Percentiles rank a stretch among this genome's conserved stretches.
Evolutionary conservation across 106 monocot genomes (phyloP).

Genomic region (Vanilla planifolia): DNA sequence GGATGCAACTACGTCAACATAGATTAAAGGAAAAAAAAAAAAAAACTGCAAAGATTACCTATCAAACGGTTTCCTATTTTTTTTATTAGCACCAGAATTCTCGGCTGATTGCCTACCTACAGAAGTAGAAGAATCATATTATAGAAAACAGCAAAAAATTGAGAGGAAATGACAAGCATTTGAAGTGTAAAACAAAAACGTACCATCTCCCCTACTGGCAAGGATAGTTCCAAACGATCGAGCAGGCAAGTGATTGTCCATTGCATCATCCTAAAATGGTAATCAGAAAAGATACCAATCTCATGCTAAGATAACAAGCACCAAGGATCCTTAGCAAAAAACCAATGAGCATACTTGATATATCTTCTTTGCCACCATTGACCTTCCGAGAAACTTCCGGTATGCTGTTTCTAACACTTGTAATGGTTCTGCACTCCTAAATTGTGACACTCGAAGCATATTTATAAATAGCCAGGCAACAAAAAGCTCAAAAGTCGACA

Average conservation of each 20-base stretch:
- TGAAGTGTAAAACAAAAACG: not conserved
- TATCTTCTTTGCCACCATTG: slow-evolving; percentile 26
- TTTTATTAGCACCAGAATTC: slow-evolving; percentile 12
- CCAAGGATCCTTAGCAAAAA: not conserved
- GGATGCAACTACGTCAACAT: not conserved
- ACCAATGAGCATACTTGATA: slow-evolving; percentile 45
- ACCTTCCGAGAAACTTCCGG: slow-evolving; percentile 56
- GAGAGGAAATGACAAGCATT: not conserved
- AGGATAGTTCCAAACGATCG: slow-evolving; percentile 84
- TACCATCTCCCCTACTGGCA: slow-evolving; percentile 24
- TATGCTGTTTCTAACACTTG: slow-evolving; percentile 65
- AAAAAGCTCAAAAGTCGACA: too few species aligned
- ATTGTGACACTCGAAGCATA: not conserved
- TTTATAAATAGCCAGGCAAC: too few species aligned
- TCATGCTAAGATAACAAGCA: not conserved
- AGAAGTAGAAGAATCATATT: not conserved
- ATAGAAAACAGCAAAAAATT: not conserved
- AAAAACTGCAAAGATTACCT: slow-evolving; percentile 20
- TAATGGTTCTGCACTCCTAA: slow-evolving; percentile 63
- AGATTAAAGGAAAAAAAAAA: not conserved
- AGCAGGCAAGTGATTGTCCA: slow-evolving; percentile 21
- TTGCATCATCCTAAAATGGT: slow-evolving; percentile 35
- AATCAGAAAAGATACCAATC: not conserved
- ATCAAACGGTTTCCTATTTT: slow-evolving; percentile 28
- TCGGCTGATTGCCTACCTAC: slow-evolving; percentile 33